Evolutionary conservation across 1,284 basidiomycete species (phyloP), one percentile per base, ranked within the genome.

Genomic region (Ceratobasidium theobromae): DNA sequence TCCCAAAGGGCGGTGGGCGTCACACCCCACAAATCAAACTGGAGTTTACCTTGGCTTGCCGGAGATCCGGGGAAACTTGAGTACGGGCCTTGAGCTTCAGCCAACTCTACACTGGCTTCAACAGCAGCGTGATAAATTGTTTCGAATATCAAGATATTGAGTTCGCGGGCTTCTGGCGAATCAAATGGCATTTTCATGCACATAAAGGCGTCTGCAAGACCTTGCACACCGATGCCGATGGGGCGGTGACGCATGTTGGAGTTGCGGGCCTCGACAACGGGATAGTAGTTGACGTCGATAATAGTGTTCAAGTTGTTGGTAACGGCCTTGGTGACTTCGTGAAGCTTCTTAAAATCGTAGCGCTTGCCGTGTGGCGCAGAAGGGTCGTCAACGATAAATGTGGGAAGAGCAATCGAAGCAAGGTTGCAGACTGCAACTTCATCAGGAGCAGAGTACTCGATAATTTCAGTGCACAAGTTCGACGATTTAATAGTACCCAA

Each of bases 401-500:
- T 86, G 11, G 97, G 97, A 5, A 99, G 87, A 4, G 97, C 95
- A 70, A 99, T 85, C 8, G 97, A 99, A 12, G 97, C 97, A 66
- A 99, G 85, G 79, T 99, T 99, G 85, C 97, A 99, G 48, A 99
- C 97, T 53, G 97, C 97, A 41, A 92, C 95, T 79, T 99, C 97
- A 68, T 99, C 97, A 0, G 96, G 95, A 11, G 96, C 86, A 58
- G 93, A 96, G 80, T 98, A 99, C 79, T 99, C 94, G 76, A 99
- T 92, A 76, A 99, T 99, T 78, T 99, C 97, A 11, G 96, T 98
- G 82, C 97, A 99, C 48, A 99, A 81, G 78, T 99, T 99, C 68
- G 96, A 98, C 4, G 93, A 97, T 82, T 98, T 99, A 88, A 99
- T 99, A 18, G 93, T 97, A 53, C 97, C 97, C 41, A 99, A 85